Evolutionary conservation across 1,284 basidiomycete genomes (phyloP), one percentile per base, ranked within the genome.

Genomic region (Moesziomyces aphidis): DNA sequence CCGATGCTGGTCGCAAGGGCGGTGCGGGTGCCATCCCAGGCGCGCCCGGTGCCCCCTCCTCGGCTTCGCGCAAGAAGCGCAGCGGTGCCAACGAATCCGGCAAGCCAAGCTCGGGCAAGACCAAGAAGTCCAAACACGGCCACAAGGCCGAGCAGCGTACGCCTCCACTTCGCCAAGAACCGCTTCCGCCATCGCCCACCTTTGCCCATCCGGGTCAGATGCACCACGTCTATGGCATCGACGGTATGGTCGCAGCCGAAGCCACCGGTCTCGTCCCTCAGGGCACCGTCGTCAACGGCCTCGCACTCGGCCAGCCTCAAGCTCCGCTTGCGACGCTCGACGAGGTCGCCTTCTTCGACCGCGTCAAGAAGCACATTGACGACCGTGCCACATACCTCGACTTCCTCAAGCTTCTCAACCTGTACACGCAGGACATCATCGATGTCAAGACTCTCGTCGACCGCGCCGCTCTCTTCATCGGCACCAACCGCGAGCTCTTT

Each of bases 361-460:
- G 93, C 55, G 92, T 94, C 78, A 95, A 94, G 85, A 92, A 92
- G 66, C 89, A 90, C 49, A 88, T 97, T 65, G 84, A 95, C 78
- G 93, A 92, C 83, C 90, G 93, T 44, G 90, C 94, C 56, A 91
- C 91, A 5, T 98, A 97, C 87, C 92, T 95, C 85, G 96, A 98
- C 86, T 98, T 99, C 86, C 87, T 99, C 75, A 97, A 96, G 85
- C 88, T 97, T 61, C 89, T 97, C 82, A 98, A 98, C 84, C 88
- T 98, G 1, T 99, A 96, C 85, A 93, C 94, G 2, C 94, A 97
- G 83, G 94, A 95, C 61, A 80, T 89, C 90, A 95, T 99, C 80
- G 93, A 97, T 82, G 88, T 91, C 58, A 90, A 90, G 79, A 91
- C 90, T 3, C 89, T 99, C 31, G n/a, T 89, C 94, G 78, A 91